Conservation (phyloP, 257 asterid genomes). For the Nemophila menziesii region DNA sequence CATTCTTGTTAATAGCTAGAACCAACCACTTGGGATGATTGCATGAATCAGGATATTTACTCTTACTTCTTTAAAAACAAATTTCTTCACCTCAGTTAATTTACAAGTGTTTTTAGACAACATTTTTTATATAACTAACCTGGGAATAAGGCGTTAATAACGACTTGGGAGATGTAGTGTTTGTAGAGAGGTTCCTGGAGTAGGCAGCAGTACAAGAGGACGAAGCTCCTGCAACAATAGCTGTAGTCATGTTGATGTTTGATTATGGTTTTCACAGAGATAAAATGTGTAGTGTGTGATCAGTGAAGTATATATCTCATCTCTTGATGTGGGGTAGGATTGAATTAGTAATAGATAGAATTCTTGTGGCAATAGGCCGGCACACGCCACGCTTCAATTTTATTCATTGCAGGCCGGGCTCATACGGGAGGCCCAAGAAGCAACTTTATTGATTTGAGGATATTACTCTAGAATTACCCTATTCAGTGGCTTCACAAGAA, state of each 20-base stretch:
- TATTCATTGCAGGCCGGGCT: too few species aligned
- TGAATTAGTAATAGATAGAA: not conserved
- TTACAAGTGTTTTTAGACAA: not conserved
- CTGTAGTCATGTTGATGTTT: slow-evolving; percentile 25
- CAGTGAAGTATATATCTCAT: not conserved
- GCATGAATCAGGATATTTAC: too few species aligned
- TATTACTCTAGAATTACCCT: too few species aligned
- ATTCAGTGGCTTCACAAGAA: too few species aligned
- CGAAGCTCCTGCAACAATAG: slow-evolving; percentile 53
- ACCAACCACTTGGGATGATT: too few species aligned
- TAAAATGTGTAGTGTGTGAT: not conserved
- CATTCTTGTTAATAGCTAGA: too few species aligned
- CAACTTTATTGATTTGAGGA: too few species aligned
- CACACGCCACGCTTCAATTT: not conserved
- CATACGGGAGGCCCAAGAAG: too few species aligned
- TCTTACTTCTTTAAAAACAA: too few species aligned
- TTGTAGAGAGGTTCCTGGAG: slow-evolving; percentile 28
- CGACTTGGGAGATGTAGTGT: slow-evolving; percentile 14
- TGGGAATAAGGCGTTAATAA: slow-evolving; percentile 21
- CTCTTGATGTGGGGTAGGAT: too few species aligned
- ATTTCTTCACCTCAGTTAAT: too few species aligned
- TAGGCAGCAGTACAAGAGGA: slow-evolving; percentile 51
- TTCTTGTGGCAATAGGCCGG: not conserved
- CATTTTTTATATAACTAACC: slow-evolving; percentile 18
- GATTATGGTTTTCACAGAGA: not conserved